Percentiles rank a stretch among this genome's conserved stretches.
phyloP scores from a whole-genome alignment of 164 flowering plant species.

The Vitis cinerea region DNA sequence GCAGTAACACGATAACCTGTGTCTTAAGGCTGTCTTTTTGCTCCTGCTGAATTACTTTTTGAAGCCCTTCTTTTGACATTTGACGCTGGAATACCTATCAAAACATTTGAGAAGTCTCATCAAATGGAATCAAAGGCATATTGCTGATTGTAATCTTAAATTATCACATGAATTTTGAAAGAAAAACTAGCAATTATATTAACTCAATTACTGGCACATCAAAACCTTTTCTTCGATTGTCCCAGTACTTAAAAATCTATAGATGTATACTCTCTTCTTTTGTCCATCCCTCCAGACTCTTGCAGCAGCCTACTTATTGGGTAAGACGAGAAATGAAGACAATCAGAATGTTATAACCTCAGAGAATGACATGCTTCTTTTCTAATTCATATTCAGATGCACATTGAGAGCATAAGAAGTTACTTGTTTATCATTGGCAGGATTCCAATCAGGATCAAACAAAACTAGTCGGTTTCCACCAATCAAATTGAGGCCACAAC shows the following conservation, averaged over 20 bases:
- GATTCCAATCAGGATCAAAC: conserved; percentile 99
- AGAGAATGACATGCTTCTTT: neutral
- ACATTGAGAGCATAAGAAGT: conserved; percentile 4
- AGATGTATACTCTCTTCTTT: conserved; percentile 96
- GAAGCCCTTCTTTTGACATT: conserved; percentile 99
- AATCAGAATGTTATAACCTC: conserved; percentile 7
- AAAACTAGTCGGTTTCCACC: conserved; percentile 94
- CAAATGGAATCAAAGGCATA: conserved; percentile 2
- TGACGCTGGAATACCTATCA: conserved; percentile 96
- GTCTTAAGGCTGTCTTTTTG: conserved; percentile 41
- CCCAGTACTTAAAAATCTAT: conserved; percentile 91
- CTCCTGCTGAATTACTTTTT: conserved; percentile 94
- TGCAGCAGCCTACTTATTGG: conserved; percentile 80
- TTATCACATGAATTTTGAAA: neutral
- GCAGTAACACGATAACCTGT: conserved; percentile 37
- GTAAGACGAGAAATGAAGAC: conserved; percentile 5
- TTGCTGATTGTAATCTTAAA: neutral
- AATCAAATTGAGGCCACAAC: conserved; percentile 97
- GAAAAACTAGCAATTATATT: neutral
- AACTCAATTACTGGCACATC: conserved; percentile 5
- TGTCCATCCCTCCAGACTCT: conserved; percentile 99
- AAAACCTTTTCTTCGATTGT: conserved; percentile 98
- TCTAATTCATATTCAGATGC: too few relatives aligned
- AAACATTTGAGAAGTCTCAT: conserved; percentile 1
- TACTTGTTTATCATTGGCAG: conserved; percentile 99